Base-by-base conservation (phyloP, 331 rosid species). In the Telfairia occidentalis region DNA sequence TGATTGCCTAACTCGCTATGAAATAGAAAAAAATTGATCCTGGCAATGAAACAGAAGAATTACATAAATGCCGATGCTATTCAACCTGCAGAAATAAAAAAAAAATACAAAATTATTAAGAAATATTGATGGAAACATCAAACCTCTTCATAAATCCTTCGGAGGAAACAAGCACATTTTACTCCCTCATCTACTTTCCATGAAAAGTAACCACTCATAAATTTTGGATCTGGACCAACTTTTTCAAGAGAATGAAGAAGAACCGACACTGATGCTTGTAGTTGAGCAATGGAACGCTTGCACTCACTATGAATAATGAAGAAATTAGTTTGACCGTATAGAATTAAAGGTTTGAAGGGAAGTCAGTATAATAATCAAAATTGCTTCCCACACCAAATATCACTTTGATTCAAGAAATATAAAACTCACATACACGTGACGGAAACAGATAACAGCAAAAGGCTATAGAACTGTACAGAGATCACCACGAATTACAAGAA, bases 61-160 rank as follows among this genome's bases (percentile, higher is more conserved):
- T n/a, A 6, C 28, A 32, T 18, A 61, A 61, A 61, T 3, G 45
- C 45, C 1, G 46, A 61, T 34, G 45, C 45, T 7, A 61, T 34
- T 34, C 2, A 61, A 26, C 15, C 3, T 61, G 70, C 19, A 16
- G 6, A 18, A 18, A 11, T 35, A 4, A 57, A 35, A 46, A 57
- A 35, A 46, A 26, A 67, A 77, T 26, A 53, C 40, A 18, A 12
- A 60, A 61, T 28, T 45, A 9, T 12, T 7, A 43, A 29, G 72
- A 73, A 73, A 48, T 34, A 32, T 21, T 26, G 76, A 73, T n/a
- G 32, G 46, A n/a, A 34, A 50, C 16, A 73, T 30, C 40, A 32
- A 66, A 92, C 98, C 97, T 92, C 98, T 83, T 92, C 92, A 34
- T 85, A 90, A 78, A 94, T 82, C 73, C 98, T 87, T 81, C 90